Evolutionary conservation across 176 grass and related monocot genomes (phyloP), one percentile per base, ranked within the genome.

Genomic region (Eleusine coracana): DNA sequence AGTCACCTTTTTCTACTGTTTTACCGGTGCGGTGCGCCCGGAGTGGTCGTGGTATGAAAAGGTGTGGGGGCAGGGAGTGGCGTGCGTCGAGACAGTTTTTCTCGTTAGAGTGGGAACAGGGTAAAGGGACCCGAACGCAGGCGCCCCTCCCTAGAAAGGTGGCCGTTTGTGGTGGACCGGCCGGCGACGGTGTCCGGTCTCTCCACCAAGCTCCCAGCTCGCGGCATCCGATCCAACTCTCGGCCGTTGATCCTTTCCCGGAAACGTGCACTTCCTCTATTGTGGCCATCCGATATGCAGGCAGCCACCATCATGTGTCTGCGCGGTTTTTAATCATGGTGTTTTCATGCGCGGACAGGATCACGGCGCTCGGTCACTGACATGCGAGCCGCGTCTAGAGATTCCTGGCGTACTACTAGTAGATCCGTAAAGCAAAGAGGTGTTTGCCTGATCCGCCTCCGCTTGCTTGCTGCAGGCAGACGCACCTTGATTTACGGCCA

Each of bases 21-120:
- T 46, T 77, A 59, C 45, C n/a, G 39, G 62, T 77, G 82, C n/a
- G 39, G 62, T 77, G 82, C 51, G 51, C 20, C 23, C 3, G 39
- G 5, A 12, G 52, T 36, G 38, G 52, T 21, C 18, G 63, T 34
- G 17, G 49, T 28, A 44, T 76, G 34, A 18, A 80, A 65, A 38
- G 64, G 0, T 10, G 68, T 42, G 82, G 65, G 68, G 58, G 42
- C 60, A 25, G 46, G 49, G 7, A 21, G 37, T 8, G 73, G 73
- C 83, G 88, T 86, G 83, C 48, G 83, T 68, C 9, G 40, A 68
- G 83, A 61, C 79, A 78, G 88, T 90, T 90, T 90, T 90, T 86
- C 83, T 90, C 67, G 88, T 90, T 90, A 60, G 59, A 15, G 88
- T 86, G 76, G 67, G 88, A 78, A 68, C 73, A 41, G 88, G 76